Evolutionary conservation across 306 rosid species (phyloP), one percentile per base, ranked within the genome.

Genomic region (Morella rubra): DNA sequence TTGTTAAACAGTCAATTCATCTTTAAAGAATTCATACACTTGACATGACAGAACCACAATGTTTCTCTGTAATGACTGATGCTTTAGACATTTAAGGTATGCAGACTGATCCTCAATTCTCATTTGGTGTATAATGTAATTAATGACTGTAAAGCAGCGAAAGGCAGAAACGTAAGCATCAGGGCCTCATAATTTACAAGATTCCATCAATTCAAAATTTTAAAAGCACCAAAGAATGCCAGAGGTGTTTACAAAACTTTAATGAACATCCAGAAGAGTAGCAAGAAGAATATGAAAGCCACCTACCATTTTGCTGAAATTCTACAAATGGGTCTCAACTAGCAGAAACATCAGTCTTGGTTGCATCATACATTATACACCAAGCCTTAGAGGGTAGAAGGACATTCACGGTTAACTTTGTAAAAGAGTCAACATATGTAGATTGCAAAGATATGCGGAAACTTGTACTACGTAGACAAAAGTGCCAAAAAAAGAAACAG

Each of bases 401-500:
- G n/a, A 32, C 44, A 27, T 61, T 61, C 44, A 5, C 42, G 6
- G 4, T 37, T 37, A 14, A 62, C 46, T 40, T 32, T 62, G 45
- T 62, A 62, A 14, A 62, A 41, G 24, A 18, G 1, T 41, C 41
- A 16, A 8, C 10, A 16, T 62, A 18, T 1, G 15, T 42, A 18
- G 32, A 27, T 41, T 42, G 47, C 49, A 8, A 65, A 65, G 50
- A 42, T n/a, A 42, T n/a, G 5, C 12, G 11, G 22, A 41, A 42
- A 65, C 24, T 9, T 65, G 50, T 42, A 65, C 15, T 62, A 41
- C 16, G 24, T 16, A 42, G 18, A 65, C 54, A 53, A 65, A 44
- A 47, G 53, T 5, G 7, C 64, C n/a, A 24, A 24, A 41, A 58
- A 56, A 74, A 79, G 20, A 49, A 41, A 79, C 4, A 72, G 13